Conservation (phyloP, 1,284 basidiomycete genomes). For the Ceratobasidium sp. region DNA sequence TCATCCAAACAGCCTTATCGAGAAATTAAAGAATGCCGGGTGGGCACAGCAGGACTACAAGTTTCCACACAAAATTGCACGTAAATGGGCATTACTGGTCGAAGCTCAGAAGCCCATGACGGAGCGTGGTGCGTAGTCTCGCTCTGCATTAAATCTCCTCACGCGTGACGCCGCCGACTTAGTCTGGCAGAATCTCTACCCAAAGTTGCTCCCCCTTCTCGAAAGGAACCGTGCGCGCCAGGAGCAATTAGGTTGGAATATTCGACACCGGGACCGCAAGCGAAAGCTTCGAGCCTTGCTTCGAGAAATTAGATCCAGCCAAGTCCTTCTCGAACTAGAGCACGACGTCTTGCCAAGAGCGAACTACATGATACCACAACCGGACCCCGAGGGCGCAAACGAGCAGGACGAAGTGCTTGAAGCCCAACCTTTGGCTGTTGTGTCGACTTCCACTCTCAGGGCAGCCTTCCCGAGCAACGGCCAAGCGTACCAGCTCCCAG, state of each 20-base stretch:
- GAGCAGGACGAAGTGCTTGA: too few species aligned
- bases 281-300: not conserved
- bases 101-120: not conserved
- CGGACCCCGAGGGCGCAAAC: too few species aligned
- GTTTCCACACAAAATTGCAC: not conserved
- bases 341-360: too few species aligned
- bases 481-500: not conserved
- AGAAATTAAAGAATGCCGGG: not conserved
- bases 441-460: too few species aligned
- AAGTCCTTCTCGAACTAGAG: too few species aligned
- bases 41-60: constrained; percentile 14
- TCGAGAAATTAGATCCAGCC: not conserved
- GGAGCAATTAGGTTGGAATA: not conserved
- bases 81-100: constrained; percentile 12
- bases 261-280: not conserved
- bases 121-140: not conserved
- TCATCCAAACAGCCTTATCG: not conserved
- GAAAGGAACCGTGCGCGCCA: not conserved
- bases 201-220: not conserved
- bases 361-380: too few species aligned
- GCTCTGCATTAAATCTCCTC: not conserved
- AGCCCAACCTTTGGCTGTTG: too few species aligned
- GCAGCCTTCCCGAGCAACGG: too few species aligned
- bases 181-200: constrained; percentile 15
- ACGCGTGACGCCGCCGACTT: not conserved